A percentile compares a stretch with the other conserved stretches of the same genome.
Conservation (phyloP, 768 basidiomycete genomes). For the Mycena belliarum region DNA sequence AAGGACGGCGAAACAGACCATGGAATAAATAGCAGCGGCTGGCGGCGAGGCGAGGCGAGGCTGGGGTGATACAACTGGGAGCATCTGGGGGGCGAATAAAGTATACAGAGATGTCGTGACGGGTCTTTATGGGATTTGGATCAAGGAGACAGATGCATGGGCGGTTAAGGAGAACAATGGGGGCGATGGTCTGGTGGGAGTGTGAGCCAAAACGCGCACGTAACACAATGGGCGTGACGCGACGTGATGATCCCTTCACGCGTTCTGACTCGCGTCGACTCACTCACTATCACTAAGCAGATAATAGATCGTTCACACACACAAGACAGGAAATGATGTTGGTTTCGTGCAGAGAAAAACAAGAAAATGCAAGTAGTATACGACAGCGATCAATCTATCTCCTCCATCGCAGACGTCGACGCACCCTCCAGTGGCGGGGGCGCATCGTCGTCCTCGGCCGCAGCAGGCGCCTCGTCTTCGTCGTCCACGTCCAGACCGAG, state of each 20-base stretch:
- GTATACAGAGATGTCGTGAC: conserved; percentile 36
- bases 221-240: no score
- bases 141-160: conserved; percentile 25
- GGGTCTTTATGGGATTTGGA: conserved; percentile 22
- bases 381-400: conserved; percentile 56
- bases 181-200: not conserved
- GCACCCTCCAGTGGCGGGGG: conserved; percentile 59
- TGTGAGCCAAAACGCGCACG: not conserved
- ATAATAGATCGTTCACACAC: no score
- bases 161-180: conserved; percentile 19
- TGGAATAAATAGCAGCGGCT: conserved; percentile 28
- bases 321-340: not conserved
- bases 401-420: conserved; percentile 90
- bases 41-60: conserved; percentile 29
- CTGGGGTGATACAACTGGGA: conserved; percentile 44
- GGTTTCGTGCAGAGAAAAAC: conserved; percentile 23
- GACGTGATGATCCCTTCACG: no score
- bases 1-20: conserved; percentile 3
- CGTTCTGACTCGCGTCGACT: no score
- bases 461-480: conserved; percentile 48
- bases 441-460: conserved; percentile 47
- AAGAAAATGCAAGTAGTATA: conserved; percentile 27
- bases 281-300: no score
- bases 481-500: conserved; percentile 90
- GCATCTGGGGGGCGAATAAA: conserved; percentile 34